Percentiles rank a stretch among this genome's conserved stretches.
phyloP scores from a whole-genome alignment of 441 rosid genomes.

The Manihot esculenta region DNA sequence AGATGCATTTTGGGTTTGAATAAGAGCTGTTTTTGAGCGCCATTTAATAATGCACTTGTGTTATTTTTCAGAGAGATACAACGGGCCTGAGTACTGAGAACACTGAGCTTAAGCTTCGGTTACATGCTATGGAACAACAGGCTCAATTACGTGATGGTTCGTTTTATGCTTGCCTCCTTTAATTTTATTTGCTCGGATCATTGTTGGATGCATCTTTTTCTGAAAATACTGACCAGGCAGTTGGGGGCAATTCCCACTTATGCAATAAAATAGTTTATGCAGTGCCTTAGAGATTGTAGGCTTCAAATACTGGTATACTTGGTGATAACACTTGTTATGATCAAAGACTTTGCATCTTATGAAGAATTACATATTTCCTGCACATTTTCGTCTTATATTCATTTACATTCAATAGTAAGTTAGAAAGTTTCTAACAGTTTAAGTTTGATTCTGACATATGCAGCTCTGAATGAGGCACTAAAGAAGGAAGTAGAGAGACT shows the following conservation, averaged over 20 bases:
- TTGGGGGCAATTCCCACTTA: background rate
- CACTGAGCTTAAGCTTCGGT: slow-evolving; percentile 86
- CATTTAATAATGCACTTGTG: slow-evolving; percentile 15
- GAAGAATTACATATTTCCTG: background rate
- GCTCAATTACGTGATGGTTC: slow-evolving; percentile 89
- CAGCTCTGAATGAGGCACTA: slow-evolving; percentile 86
- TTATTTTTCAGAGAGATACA: slow-evolving; percentile 74
- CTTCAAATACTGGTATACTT: background rate
- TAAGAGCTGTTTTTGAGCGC: background rate
- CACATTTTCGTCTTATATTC: slow-evolving; percentile 3
- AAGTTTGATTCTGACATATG: slow-evolving; percentile 4
- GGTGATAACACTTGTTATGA: background rate
- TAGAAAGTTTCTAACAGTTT: background rate
- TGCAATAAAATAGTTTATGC: background rate
- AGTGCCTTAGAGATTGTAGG: background rate
- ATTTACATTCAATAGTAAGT: background rate
- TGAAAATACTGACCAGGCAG: background rate
- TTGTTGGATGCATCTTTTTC: slow-evolving; percentile 4
- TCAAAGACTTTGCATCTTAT: background rate
- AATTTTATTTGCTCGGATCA: background rate
- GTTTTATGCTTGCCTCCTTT: slow-evolving; percentile 7
- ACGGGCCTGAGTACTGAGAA: slow-evolving; percentile 73
- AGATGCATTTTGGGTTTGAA: background rate
- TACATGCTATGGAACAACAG: slow-evolving; percentile 93
- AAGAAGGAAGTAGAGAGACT: slow-evolving; percentile 95